Evolutionary conservation across 2,329 filamentous ascomycete genomes (phyloP).

Genomic region (Microthyrium microscopicum): DNA sequence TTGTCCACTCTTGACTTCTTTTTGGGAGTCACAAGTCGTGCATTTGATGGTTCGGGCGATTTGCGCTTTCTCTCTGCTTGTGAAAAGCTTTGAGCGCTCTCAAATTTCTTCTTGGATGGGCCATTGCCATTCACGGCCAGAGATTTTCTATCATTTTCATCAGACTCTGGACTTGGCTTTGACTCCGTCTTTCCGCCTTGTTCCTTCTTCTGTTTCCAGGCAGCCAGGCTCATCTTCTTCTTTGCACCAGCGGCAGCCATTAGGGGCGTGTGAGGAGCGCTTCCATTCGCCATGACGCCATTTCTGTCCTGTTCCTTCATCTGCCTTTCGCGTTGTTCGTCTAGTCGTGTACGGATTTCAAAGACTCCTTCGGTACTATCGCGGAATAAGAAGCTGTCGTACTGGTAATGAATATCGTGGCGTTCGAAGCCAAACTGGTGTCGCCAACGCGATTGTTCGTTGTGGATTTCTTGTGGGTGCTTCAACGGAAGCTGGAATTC

Average conservation of each 20-base stretch:
- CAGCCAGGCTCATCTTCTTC: constrained; percentile 45
- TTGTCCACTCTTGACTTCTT: constrained; percentile 3
- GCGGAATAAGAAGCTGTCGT: constrained; percentile 44
- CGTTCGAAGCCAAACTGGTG: constrained; percentile 34
- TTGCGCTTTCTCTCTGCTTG: neutral
- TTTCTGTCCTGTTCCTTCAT: constrained; percentile 23
- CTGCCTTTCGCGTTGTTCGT: constrained; percentile 34
- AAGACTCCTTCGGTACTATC: constrained; percentile 34
- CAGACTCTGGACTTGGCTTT: constrained; percentile 14
- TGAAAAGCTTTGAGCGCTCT: constrained; percentile 1
- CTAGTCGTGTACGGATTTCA: constrained; percentile 34
- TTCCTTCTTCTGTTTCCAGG: constrained; percentile 44
- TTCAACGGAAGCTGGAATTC: constrained; percentile 26
- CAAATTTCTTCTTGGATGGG: constrained; percentile 2
- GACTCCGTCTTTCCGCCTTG: constrained; percentile 23
- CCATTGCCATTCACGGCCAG: neutral
- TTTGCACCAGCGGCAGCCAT: constrained; percentile 25
- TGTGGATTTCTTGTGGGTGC: constrained; percentile 23
- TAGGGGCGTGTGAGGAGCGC: constrained; percentile 25
- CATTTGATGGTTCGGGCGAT: neutral
- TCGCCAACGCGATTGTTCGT: too few relatives aligned
- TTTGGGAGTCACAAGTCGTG: neutral
- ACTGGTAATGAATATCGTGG: constrained; percentile 42
- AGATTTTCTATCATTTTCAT: constrained; percentile 10
- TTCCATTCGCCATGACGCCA: constrained; percentile 16